phyloP scores from a whole-genome alignment of 768 basidiomycete genomes.

The Psilocybe azurescens region DNA sequence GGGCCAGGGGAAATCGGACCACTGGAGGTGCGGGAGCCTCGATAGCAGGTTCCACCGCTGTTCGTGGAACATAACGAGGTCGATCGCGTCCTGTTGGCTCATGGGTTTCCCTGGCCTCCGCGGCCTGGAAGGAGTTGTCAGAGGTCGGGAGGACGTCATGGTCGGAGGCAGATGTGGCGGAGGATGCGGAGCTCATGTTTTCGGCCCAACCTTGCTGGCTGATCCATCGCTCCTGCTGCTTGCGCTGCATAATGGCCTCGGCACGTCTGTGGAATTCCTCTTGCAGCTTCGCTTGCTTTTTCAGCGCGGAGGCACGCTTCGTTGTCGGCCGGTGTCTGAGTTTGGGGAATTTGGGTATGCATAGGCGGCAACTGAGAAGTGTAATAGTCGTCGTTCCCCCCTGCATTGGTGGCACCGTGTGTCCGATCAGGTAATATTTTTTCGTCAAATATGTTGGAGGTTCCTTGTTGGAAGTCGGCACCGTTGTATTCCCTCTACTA shows the following conservation, averaged over 20 bases:
- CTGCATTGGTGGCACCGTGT: neutral
- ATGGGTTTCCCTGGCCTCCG: slow-evolving; percentile 13
- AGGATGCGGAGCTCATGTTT: slow-evolving; percentile 19
- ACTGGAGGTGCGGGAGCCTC: slow-evolving; percentile 23
- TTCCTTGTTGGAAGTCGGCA: slow-evolving; percentile 16
- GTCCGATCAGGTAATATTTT: neutral
- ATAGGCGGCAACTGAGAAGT: neutral
- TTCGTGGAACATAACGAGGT: slow-evolving; percentile 31
- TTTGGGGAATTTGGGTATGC: neutral
- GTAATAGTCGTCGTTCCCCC: neutral
- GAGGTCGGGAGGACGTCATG: slow-evolving; percentile 1
- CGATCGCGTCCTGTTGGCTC: slow-evolving; percentile 23
- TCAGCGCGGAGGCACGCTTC: slow-evolving; percentile 19
- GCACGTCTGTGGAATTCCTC: slow-evolving; percentile 30
- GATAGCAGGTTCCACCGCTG: slow-evolving; percentile 29
- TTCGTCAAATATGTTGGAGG: slow-evolving; percentile 11
- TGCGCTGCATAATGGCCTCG: slow-evolving; percentile 25
- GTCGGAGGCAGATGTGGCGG: slow-evolving; percentile 19
- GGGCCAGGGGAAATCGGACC: slow-evolving; percentile 33
- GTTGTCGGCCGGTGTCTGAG: slow-evolving; percentile 9
- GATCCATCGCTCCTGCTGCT: slow-evolving; percentile 12
- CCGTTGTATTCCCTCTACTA: slow-evolving; percentile 4
- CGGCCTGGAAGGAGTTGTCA: slow-evolving; percentile 7
- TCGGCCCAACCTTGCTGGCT: slow-evolving; percentile 13
- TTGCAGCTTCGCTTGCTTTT: slow-evolving; percentile 27